Evolutionary conservation across 148 eudicot genomes (phyloP), one percentile per base, ranked within the genome.

Genomic region (Fagopyrum tataricum): DNA sequence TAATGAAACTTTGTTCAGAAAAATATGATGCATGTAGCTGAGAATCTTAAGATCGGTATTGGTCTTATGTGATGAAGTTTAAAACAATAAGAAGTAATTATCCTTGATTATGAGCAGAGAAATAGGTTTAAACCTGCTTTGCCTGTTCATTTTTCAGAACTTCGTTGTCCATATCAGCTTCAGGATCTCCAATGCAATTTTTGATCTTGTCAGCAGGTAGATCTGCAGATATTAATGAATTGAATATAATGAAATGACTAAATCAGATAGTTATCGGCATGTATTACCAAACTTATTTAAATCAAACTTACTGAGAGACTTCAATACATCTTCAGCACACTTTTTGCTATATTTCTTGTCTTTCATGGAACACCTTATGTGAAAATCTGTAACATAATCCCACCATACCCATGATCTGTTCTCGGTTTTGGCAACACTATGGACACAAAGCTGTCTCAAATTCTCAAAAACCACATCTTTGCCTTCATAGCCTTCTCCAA

Each of bases 371-470:
- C 99, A 95, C 75, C 97, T 85, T 44, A 95, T 79, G 70, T 95
- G 99, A 44, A 91, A 91, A 88, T 95, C 99, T 12, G 99, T 88
- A 52, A 92, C 97, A 76, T 82, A 95, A 70, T 95, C 99, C 99
- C 99, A 95, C 99, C 99, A 95, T 74, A 92, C 87, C 99, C 99
- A 95, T 3, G 99, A 81, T 56, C 92, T 86, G 42, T 82, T 84
- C 67, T 76, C 81, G 48, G 84, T 87, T 71, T 95, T 88, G 37
- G 94, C 94, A 78, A 92, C 93, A 55, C 82, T 80, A 72, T 95
- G 94, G 3, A 95, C 96, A 77, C 99, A 95, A 53, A 95, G 89
- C 80, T 95, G 99, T 78, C 99, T 86, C 78, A 95, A 82, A 72
- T 95, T 95, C 89, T 95, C 99, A 23, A 84, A 75, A 44, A 95